Conservation (phyloP, 116 monocot genomes). For the Zostera marina region DNA sequence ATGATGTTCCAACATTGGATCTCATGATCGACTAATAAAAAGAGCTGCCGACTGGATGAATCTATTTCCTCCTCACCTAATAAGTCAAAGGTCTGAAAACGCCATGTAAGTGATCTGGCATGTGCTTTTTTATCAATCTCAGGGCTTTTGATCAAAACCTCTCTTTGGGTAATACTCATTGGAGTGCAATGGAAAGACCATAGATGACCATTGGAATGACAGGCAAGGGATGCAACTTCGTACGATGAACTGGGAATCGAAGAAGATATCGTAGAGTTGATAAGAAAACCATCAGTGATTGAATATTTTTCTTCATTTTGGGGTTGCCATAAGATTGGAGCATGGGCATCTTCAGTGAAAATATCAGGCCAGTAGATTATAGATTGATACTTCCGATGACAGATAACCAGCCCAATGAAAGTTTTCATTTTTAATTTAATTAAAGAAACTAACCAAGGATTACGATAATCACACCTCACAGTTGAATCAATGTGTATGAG, state of each 20-base stretch:
- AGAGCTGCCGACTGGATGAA: constrained; percentile 31
- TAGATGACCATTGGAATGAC: constrained; percentile 47
- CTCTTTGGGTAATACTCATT: constrained; percentile 19
- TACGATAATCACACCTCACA: constrained; percentile 11
- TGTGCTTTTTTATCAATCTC: constrained; percentile 14
- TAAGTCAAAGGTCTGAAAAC: constrained; percentile 12
- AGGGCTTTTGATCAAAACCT: constrained; percentile 7
- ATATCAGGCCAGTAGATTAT: constrained; percentile 84
- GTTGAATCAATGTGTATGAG: background rate
- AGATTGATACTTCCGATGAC: constrained; percentile 38
- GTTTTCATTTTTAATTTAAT: constrained; percentile 30
- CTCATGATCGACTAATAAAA: constrained; percentile 61
- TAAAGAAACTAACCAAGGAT: constrained; percentile 45
- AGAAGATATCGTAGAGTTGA: constrained; percentile 58
- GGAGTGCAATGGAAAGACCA: constrained; percentile 41
- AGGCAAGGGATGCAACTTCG: constrained; percentile 60
- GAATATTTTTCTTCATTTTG: constrained; percentile 1
- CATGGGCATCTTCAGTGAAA: constrained; percentile 21
- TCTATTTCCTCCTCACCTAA: constrained; percentile 1
- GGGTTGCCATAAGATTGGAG: constrained; percentile 29
- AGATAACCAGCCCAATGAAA: constrained; percentile 56
- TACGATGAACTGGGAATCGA: constrained; percentile 18
- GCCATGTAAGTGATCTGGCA: constrained; percentile 67
- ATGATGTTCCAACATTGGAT: constrained; percentile 71
- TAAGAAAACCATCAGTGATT: constrained; percentile 6